Base-by-base conservation (phyloP, 2,329 filamentous ascomycete genomes). In the Arthrobotrys conoides region DNA sequence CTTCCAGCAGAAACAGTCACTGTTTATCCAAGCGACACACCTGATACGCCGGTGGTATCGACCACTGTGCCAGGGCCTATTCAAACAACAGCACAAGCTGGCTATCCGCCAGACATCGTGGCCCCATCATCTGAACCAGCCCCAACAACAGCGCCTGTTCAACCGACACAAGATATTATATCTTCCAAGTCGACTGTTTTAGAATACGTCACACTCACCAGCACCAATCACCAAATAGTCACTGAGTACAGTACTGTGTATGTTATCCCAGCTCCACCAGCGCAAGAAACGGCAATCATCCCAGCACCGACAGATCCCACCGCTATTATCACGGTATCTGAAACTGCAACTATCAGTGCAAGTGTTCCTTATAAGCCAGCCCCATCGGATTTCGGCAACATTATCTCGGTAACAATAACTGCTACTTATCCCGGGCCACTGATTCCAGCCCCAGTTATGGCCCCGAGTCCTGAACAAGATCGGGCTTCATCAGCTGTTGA, bases 341-440 rank as follows among this genome's bases (percentile, higher is more conserved):
- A 78, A 63, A 78, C 68, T 5, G 63, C 68, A 20, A 51, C 55
- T 4, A 44, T 61, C 9, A 55, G 49, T 12, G 12, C 44, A 20
- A 41, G n/a, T 24, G 44, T 33, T 1, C 38, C 55, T 18, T 30
- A 33, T 1, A 20, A 53, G 18, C 18, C 59, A 5, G 38, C 30
- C 16, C 30, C 46, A 22, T 68, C 68, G 1, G 75, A 72, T 22
- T 78, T 68, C 44, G 75, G 75, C 38, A 72, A 69, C 38, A n/a
- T 78, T 14, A 64, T 78, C n/a, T 72, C 68, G 1, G 68, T 72
- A 9, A 63, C 53, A 1, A 20, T 49, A 1, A 55, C 68, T 0
- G 75, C 20, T 38, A 55, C 68, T 12, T 78, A 78, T 30, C 68
- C 75, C 10, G 36, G 6, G 41, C 75, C 75, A 8, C n/a, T 78